A percentile compares a stretch with the other conserved stretches of the same genome.
Evolutionary conservation across 2,329 filamentous ascomycete species (phyloP).

Genomic region (Chaetomiaceae sp.): DNA sequence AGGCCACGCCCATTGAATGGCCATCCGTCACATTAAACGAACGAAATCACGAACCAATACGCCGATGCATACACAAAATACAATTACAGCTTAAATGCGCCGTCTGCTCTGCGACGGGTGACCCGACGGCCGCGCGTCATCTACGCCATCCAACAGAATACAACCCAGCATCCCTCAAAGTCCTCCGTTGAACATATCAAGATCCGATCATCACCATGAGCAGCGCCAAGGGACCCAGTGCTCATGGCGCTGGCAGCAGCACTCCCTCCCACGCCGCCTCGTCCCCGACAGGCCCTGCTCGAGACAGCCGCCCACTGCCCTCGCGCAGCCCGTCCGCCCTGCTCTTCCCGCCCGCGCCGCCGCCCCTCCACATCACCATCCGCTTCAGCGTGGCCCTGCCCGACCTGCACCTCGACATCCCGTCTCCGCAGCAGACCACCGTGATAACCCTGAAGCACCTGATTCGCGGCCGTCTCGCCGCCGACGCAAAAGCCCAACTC

Average conservation of each 20-base stretch:
- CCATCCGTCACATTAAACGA: no score
- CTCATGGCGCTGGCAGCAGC: conserved; percentile 5
- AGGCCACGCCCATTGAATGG: no score
- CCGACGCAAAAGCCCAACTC: conserved; percentile 33
- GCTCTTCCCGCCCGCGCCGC: conserved; percentile 20
- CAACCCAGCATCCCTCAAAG: no score
- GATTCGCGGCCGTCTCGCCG: conserved; percentile 67
- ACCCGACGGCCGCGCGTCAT: no score
- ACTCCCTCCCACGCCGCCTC: conserved; percentile 13
- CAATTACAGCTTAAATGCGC: no score
- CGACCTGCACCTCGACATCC: conserved; percentile 75
- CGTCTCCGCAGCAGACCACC: conserved; percentile 62
- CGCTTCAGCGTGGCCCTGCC: conserved; percentile 84
- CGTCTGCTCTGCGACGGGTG: no score
- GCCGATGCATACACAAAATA: no score
- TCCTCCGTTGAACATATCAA: no score
- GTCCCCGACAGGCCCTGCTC: conserved; percentile 7
- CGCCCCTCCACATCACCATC: conserved; percentile 70
- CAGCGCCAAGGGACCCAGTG: conserved; percentile 7
- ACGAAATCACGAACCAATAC: no score
- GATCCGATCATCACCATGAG: conserved; percentile 3
- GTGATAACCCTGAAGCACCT: conserved; percentile 75
- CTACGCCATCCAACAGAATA: no score
- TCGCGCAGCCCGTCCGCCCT: conserved; percentile 16
- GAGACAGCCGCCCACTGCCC: conserved; percentile 6